phyloP scores from a whole-genome alignment of 139 green algal genomes.

The Mesostigma viride region DNA sequence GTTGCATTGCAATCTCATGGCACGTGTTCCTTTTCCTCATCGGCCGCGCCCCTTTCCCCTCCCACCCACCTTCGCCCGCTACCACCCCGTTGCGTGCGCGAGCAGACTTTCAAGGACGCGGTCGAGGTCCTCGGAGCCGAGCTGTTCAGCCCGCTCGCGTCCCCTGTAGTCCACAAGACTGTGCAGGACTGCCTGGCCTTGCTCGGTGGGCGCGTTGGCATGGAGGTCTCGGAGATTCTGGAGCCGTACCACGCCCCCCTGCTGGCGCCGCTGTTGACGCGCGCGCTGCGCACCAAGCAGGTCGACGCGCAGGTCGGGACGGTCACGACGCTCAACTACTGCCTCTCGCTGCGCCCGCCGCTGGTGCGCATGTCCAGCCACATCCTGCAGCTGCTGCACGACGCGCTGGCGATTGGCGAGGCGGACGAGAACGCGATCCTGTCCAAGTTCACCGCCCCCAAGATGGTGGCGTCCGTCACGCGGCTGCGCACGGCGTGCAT shows the following conservation, averaged over 20 bases:
- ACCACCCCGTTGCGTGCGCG: too few species aligned
- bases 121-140: conserved; percentile 30
- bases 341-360: conserved; percentile 35
- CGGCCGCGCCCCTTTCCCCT: too few species aligned
- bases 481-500: conserved; percentile 60
- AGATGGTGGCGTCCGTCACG: conserved; percentile 28
- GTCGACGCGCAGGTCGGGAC: conserved; percentile 41
- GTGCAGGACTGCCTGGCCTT: conserved; percentile 35
- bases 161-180: conserved; percentile 20
- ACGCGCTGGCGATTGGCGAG: conserved; percentile 45
- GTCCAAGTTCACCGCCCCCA: conserved; percentile 20
- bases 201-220: conserved; percentile 14
- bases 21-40: too few species aligned
- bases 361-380: conserved; percentile 32
- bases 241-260: conserved; percentile 17
- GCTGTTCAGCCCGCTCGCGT: conserved; percentile 28
- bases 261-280: conserved; percentile 18
- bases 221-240: conserved; percentile 32
- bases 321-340: conserved; percentile 38
- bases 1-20: too few species aligned
- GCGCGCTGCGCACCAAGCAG: conserved; percentile 20
- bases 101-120: conserved; percentile 32
- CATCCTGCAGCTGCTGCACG: conserved; percentile 35
- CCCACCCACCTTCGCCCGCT: too few species aligned
- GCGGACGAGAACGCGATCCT: conserved; percentile 34